Base-by-base conservation (phyloP, 1,139 yeast genomes). In the Geotrichum klebahnii region DNA sequence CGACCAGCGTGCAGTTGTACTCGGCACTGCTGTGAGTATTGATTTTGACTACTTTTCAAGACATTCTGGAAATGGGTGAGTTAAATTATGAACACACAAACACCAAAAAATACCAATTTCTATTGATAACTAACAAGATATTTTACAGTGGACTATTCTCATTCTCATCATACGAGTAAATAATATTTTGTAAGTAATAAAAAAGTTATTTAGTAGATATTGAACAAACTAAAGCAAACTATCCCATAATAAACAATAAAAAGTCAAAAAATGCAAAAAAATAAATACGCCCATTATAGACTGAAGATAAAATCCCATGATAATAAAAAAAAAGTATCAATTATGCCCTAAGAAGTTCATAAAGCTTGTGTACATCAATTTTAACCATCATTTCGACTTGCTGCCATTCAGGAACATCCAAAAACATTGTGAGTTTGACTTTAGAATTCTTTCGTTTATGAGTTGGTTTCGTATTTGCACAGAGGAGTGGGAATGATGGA, bases 41-140 rank as follows among this genome's bases (percentile, higher is more conserved):
- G 98, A 92, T 67, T 92, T 88, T 66, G 98, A 92, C 67, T 92
- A 89, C 69, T 92, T 92, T 65, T 87, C 95, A 17, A 76, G 96
- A 63, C 96, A 88, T 64, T 83, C 94, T 31, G 73, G 84, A 51
- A 74, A 77, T 24, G 73, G 77, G 19, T 70, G 70, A 54, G 59
- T 51, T 37, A 3, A 10, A 26, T 5, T 6, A 14, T 9, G 10
- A 8, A 38, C 12, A 17, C 5, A 5, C 22, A 23, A 20, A 5
- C 26, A 14, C 9, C 22, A 17, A 19, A 3, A 3, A 9, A 6
- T 33, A 8, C n/a, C 19, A 6, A 8, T 33, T 33, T 33, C 19
- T 12, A 8, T 33, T 6, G 8, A 28, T 28, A 12, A 14, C n/a
- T 36, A 36, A 36, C 40, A 19, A n/a, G n/a, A n/a, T n/a, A n/a